These are phyloP conservation scores for Orbilia oligospora DNA, from an alignment of 2,329 filamentous ascomycete genomes.

Conservation along the genomic window DNA sequence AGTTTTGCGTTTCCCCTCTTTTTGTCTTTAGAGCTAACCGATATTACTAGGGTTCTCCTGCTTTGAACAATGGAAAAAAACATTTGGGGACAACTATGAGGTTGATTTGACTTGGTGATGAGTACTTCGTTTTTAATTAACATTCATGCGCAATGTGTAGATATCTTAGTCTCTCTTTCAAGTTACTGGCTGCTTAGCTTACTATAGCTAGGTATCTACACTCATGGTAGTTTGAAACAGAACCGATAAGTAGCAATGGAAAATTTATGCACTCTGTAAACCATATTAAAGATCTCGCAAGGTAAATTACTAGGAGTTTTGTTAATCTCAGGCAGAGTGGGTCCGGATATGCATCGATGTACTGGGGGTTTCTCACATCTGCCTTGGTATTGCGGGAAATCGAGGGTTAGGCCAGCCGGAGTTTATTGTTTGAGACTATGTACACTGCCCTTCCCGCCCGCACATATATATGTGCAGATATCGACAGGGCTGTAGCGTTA, in stretches of 20 bases:
- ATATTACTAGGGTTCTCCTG: conserved; percentile 32
- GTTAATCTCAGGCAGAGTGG: neutral
- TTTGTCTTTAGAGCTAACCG: neutral
- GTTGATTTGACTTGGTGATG: conserved; percentile 35
- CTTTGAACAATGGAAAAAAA: conserved; percentile 33
- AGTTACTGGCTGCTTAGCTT: neutral
- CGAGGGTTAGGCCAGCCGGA: too few relatives aligned
- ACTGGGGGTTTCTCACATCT: too few relatives aligned
- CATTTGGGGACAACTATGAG: conserved; percentile 32
- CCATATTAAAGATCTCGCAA: too few relatives aligned
- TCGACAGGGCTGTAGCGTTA: too few relatives aligned
- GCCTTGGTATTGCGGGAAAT: too few relatives aligned
- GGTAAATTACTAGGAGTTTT: neutral
- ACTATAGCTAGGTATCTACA: neutral
- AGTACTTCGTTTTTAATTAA: neutral
- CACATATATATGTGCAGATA: too few relatives aligned
- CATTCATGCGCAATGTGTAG: neutral
- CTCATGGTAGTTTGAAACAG: neutral
- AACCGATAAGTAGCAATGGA: neutral
- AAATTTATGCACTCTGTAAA: neutral
- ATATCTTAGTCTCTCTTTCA: neutral
- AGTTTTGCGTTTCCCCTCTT: neutral
- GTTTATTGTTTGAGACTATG: too few relatives aligned
- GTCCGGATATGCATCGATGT: too few relatives aligned
- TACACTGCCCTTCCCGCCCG: too few relatives aligned